These are phyloP conservation scores for Knufia fluminis DNA, from an alignment of 2,329 filamentous ascomycete genomes.

Conservation along the genomic window DNA sequence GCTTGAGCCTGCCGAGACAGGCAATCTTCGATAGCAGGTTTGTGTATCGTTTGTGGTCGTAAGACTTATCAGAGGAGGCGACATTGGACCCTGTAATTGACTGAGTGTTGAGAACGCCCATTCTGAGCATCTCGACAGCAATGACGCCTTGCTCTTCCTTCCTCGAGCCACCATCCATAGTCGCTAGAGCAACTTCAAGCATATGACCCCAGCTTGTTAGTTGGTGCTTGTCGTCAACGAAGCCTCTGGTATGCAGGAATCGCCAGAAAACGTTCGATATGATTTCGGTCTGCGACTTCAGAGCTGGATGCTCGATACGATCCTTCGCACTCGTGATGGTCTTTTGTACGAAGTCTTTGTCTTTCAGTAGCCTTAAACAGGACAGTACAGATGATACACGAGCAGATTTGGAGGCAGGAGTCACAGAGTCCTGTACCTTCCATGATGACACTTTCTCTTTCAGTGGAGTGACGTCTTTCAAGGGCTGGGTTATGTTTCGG, in stretches of 20 bases:
- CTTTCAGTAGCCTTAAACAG: constrained; percentile 55
- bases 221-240: constrained; percentile 67
- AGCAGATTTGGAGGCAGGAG: constrained; percentile 34
- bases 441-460: constrained; percentile 53
- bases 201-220: constrained; percentile 79
- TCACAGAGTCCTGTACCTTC: constrained; percentile 54
- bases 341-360: constrained; percentile 59
- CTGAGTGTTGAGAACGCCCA: constrained; percentile 60
- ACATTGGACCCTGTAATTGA: constrained; percentile 5
- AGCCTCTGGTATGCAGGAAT: constrained; percentile 80
- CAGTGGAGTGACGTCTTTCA: constrained; percentile 46
- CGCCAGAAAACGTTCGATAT: constrained; percentile 72
- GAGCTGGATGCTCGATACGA: constrained; percentile 13
- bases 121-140: constrained; percentile 73
- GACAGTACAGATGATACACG: constrained; percentile 13
- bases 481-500: constrained; percentile 55
- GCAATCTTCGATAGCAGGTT: constrained; percentile 80
- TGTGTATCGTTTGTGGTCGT: constrained; percentile 45
- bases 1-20: constrained; percentile 70
- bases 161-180: constrained; percentile 47
- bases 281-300: constrained; percentile 60
- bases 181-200: constrained; percentile 58
- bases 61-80: constrained; percentile 2
- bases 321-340: constrained; percentile 44
- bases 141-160: constrained; percentile 72